Evolutionary conservation across 768 basidiomycete genomes (phyloP), one percentile per base, ranked within the genome.

Genomic region (Postia placenta): DNA sequence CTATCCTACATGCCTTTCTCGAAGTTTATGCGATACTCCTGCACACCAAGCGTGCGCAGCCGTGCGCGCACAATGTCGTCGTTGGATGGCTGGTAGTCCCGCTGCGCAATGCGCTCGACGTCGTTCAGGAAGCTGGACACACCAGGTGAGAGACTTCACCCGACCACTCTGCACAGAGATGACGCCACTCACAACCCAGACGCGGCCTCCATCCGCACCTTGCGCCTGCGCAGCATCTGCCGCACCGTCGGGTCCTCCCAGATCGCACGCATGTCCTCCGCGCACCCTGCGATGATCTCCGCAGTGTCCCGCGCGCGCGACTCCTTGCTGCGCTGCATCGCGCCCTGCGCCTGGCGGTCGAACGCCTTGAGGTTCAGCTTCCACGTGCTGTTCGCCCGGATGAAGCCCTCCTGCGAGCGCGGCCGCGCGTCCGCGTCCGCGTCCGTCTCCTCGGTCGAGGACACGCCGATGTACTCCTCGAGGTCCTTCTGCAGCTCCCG

Each of bases 21-120:
- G 58, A 87, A 76, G 39, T 74, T 67, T 52, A 87, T 83, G 39
- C 71, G 69, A 58, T 89, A 80, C 59, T 90, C 87, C 63, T 88
- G 85, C 3, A 90, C 79, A 39, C 87, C 87, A 6, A 88, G 68
- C 1, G 89, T 92, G 42, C 87, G 75, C 42, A 92, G 68, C 17
- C 89, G 78, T 27, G 89, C 87, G n/a, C 86, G 79, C 44, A 92
- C 76, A 19, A 92, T 79, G 57, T 92, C 89, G 44, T 84, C 75
- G 55, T 87, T 86, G 2, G 74, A 79, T 1, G 87, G 86, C 49
- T 81, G 72, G 58, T 87, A 90, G 51, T 73, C 72, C 15, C 70
- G 61, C 27, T 70, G 65, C 11, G 83, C 82, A 48, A 90, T 83
- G 41, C 87, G 77, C 11, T 81, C 79, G 15, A 81, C 70, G 53